Conservation (phyloP, 768 basidiomycete species). For the Psilocybe cubensis region DNA sequence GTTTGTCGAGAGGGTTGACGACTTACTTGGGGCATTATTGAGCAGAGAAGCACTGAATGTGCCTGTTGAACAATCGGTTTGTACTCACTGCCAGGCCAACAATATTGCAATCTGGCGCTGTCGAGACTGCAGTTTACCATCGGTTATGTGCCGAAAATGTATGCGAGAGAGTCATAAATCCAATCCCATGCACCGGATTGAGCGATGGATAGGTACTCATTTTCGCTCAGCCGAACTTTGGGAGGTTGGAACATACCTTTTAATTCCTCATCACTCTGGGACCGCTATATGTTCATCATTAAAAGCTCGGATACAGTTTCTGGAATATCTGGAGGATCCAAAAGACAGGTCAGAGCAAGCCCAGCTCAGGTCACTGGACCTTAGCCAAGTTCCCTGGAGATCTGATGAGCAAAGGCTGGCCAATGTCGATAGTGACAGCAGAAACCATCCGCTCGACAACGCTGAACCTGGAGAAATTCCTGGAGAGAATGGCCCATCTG, state of each 20-base stretch:
- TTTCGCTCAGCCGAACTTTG: constrained; percentile 2
- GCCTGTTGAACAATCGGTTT: too few species aligned
- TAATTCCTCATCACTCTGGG: background rate
- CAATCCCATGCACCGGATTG: constrained; percentile 2
- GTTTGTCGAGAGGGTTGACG: background rate
- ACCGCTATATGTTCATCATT: too few species aligned
- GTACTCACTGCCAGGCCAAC: background rate
- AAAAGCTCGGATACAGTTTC: too few species aligned
- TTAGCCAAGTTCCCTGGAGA: too few species aligned
- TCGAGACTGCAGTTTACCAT: background rate
- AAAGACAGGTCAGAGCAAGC: too few species aligned
- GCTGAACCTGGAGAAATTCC: too few species aligned
- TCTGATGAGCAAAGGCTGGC: too few species aligned
- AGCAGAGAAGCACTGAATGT: background rate
- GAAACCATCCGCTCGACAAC: too few species aligned
- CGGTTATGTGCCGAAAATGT: background rate
- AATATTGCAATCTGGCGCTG: background rate
- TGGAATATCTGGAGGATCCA: too few species aligned
- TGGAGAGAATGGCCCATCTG: too few species aligned
- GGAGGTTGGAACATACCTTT: constrained; percentile 1
- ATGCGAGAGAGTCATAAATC: background rate
- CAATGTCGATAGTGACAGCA: too few species aligned
- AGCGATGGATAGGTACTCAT: constrained; percentile 5
- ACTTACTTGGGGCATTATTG: background rate
- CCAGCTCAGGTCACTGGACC: too few species aligned